These are phyloP conservation scores for Penicillium occitanis DNA, from an alignment of 2,329 filamentous ascomycete genomes.

Conservation along the genomic window DNA sequence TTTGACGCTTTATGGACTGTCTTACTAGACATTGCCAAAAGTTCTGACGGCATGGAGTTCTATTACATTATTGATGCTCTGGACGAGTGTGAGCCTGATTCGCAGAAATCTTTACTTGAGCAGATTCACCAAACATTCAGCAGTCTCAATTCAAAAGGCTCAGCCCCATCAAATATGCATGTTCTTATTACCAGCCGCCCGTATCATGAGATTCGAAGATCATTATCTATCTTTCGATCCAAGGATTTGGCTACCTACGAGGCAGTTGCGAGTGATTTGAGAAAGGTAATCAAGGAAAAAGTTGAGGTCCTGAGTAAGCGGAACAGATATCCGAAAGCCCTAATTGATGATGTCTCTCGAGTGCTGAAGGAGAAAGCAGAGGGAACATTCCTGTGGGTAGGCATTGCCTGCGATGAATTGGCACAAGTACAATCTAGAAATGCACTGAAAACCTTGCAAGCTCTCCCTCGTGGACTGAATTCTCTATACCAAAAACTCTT, in stretches of 20 bases:
- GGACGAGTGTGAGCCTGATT: slow-evolving; percentile 4
- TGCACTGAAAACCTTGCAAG: slow-evolving; percentile 14
- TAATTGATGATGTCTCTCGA: background rate
- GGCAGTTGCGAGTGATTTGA: background rate
- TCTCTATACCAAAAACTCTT: slow-evolving; percentile 20
- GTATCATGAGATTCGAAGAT: background rate
- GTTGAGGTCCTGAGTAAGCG: background rate
- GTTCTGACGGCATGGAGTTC: too few relatives aligned
- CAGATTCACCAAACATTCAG: background rate
- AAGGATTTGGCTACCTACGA: background rate
- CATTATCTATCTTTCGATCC: background rate
- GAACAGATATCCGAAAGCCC: background rate
- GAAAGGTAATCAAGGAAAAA: background rate
- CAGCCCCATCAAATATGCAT: background rate
- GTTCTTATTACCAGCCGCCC: slow-evolving; percentile 4
- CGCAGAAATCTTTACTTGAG: background rate
- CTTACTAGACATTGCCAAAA: background rate
- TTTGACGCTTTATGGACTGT: background rate
- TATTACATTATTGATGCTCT: slow-evolving; percentile 12
- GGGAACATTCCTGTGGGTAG: slow-evolving; percentile 25
- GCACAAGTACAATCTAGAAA: slow-evolving; percentile 17
- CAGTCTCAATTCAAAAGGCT: background rate
- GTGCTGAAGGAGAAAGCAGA: slow-evolving; percentile 24
- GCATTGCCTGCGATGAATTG: slow-evolving; percentile 23
- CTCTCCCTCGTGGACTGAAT: slow-evolving; percentile 21